phyloP scores from a whole-genome alignment of 116 monocot species.

The Phalaenopsis hybrid region DNA sequence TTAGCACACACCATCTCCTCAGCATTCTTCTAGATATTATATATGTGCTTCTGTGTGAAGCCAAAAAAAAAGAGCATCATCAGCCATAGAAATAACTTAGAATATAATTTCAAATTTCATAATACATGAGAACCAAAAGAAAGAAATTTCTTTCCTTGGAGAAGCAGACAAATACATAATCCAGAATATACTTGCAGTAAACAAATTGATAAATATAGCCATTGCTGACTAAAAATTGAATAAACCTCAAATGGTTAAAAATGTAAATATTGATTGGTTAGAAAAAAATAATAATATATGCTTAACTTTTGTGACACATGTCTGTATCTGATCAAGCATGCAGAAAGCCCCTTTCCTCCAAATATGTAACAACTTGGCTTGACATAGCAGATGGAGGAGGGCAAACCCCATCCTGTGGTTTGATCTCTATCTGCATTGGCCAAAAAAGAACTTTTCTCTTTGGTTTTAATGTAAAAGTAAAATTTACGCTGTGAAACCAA shows the following conservation, averaged over 20 bases:
- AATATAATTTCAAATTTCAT: too few relatives aligned
- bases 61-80: too few relatives aligned
- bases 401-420: slow-evolving; percentile 39
- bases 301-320: background rate
- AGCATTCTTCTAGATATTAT: too few relatives aligned
- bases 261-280: background rate
- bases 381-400: slow-evolving; percentile 54
- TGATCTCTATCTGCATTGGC: slow-evolving; percentile 47
- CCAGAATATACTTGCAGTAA: background rate
- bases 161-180: too few relatives aligned
- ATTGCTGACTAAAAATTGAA: background rate
- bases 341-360: slow-evolving; percentile 63
- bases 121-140: too few relatives aligned
- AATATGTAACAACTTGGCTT: slow-evolving; percentile 36
- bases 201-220: background rate
- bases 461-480: too few relatives aligned
- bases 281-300: background rate
- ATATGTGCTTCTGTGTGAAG: too few relatives aligned
- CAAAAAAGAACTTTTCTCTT: background rate
- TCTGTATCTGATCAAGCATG: slow-evolving; percentile 5
- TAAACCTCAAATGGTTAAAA: background rate
- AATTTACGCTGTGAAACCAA: too few relatives aligned
- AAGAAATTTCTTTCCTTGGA: too few relatives aligned
- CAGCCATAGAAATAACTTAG: too few relatives aligned
- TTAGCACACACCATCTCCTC: too few relatives aligned